Evolutionary conservation across 306 rosid genomes (phyloP).

Genomic region (Corylus avellana): DNA sequence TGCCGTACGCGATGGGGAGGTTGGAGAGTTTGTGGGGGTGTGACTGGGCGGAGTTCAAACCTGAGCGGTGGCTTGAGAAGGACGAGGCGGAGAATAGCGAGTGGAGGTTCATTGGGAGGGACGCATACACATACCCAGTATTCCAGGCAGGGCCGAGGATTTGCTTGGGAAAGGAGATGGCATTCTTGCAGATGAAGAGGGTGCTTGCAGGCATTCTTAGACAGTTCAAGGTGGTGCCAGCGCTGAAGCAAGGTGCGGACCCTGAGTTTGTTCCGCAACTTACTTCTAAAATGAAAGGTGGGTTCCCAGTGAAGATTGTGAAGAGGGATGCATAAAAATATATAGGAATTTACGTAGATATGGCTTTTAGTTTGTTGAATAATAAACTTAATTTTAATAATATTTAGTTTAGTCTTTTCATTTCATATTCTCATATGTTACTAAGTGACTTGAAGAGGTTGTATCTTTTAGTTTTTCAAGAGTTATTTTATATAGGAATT

Average conservation of each 20-base stretch:
- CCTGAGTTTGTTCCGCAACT: constrained; percentile 39
- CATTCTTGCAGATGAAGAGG: constrained; percentile 84
- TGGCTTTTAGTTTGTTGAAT: too few relatives aligned
- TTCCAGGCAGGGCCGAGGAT: constrained; percentile 88
- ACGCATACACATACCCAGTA: constrained; percentile 57
- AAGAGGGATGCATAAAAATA: not conserved
- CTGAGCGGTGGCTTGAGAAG: constrained; percentile 66
- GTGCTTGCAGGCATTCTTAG: constrained; percentile 52
- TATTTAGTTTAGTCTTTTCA: too few relatives aligned
- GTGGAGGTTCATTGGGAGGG: constrained; percentile 57
- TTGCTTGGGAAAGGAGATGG: constrained; percentile 89
- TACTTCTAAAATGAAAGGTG: constrained; percentile 59
- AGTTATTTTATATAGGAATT: too few relatives aligned
- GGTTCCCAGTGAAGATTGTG: constrained; percentile 55
- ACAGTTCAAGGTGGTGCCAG: constrained; percentile 54
- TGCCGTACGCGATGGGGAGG: constrained; percentile 68
- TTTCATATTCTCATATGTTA: too few relatives aligned
- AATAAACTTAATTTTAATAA: too few relatives aligned
- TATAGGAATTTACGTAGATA: too few relatives aligned
- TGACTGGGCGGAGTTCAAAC: constrained; percentile 63
- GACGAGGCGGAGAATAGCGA: not conserved
- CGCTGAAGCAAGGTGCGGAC: constrained; percentile 9
- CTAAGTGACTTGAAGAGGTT: too few relatives aligned
- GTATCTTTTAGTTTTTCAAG: too few relatives aligned
- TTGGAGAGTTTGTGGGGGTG: constrained; percentile 56